Percentiles rank a stretch among this genome's conserved stretches.
phyloP scores from a whole-genome alignment of 345 rosid genomes.

The Gossypium raimondii region DNA sequence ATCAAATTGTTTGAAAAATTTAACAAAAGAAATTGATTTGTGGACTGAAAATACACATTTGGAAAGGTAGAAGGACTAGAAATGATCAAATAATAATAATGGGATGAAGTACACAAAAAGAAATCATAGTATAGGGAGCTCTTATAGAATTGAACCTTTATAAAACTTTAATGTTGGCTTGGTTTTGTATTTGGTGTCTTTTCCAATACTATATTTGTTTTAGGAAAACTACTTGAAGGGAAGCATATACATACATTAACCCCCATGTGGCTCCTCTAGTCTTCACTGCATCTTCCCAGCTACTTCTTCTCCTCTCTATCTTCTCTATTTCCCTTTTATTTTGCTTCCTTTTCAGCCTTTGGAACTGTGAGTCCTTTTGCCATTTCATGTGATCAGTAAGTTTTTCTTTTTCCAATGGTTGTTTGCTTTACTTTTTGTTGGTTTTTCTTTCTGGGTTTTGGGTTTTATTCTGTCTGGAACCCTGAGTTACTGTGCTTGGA shows the following conservation, averaged over 20 bases:
- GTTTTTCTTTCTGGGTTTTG: conserved; percentile 12
- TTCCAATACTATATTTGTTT: background rate
- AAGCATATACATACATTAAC: background rate
- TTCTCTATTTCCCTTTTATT: conserved; percentile 8
- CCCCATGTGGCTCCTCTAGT: background rate
- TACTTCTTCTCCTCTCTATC: conserved; percentile 10
- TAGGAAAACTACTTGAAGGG: background rate
- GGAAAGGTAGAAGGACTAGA: too few species aligned
- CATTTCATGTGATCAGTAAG: conserved; percentile 56
- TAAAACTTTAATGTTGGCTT: background rate
- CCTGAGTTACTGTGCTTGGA: background rate
- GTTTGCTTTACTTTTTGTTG: background rate
- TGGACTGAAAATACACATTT: too few species aligned
- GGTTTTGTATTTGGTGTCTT: background rate
- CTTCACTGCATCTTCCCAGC: background rate
- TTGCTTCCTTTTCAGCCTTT: background rate
- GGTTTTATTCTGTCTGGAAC: conserved; percentile 5
- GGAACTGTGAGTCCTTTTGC: background rate
- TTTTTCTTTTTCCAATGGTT: background rate
- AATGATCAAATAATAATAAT: too few species aligned
- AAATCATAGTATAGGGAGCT: too few species aligned
- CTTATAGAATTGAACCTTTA: too few species aligned
- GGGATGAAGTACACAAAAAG: too few species aligned
- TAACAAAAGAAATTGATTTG: background rate
- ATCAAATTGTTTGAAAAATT: too few species aligned